Conservation (phyloP, 108 stramenopile species). For the Pseudonitzschia delicatissima region DNA sequence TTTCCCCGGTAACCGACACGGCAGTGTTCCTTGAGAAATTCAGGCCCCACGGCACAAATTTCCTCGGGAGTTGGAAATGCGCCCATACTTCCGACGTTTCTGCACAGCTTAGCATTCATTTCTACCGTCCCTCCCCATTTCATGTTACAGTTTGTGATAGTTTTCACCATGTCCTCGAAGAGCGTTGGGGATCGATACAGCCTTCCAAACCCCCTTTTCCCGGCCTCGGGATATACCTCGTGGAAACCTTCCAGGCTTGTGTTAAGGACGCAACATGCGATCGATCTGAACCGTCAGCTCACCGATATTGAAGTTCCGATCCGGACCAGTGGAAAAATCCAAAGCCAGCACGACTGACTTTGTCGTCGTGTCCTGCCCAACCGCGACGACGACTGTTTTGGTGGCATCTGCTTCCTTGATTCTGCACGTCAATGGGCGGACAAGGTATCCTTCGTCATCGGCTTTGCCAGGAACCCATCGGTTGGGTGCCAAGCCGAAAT, state of each 20-base stretch:
- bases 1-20: neutral
- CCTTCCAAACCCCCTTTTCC: neutral
- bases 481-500: slow-evolving; percentile 7
- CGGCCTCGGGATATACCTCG: neutral
- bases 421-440: neutral
- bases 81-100: neutral
- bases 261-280: neutral
- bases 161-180: slow-evolving; percentile 13
- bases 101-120: slow-evolving; percentile 2
- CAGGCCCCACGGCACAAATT: neutral
- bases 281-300: neutral
- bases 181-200: slow-evolving; percentile 8
- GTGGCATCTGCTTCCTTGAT: neutral
- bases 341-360: neutral
- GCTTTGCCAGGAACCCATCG: neutral
- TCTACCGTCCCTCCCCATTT: slow-evolving; percentile 8
- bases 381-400: neutral
- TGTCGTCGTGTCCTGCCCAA: neutral
- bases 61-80: slow-evolving; percentile 5
- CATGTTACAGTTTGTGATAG: slow-evolving; percentile 12
- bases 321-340: neutral
- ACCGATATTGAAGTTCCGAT: neutral
- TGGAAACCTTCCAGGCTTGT: neutral
- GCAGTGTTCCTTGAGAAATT: slow-evolving; percentile 1
- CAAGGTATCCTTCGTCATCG: slow-evolving; percentile 5